phyloP scores from a whole-genome alignment of 257 asterid species.

The Osmanthus fragrans region DNA sequence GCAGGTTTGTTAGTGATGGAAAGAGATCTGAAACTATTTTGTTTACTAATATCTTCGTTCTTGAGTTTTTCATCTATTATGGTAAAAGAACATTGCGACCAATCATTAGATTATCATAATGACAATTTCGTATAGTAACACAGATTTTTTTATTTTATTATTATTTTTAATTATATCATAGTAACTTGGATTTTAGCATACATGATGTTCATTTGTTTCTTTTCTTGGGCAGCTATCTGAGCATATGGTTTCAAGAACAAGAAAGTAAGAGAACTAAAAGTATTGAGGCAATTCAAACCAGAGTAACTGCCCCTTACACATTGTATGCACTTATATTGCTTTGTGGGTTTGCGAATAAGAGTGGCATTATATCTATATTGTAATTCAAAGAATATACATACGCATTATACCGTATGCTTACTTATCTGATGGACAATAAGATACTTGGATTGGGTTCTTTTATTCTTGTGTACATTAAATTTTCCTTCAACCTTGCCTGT shows the following conservation, averaged over 20 bases:
- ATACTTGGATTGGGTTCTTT: background rate
- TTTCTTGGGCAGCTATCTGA: constrained; percentile 55
- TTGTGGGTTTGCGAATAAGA: constrained; percentile 2
- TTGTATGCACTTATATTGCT: constrained; percentile 5
- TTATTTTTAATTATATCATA: background rate
- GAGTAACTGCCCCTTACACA: constrained; percentile 23
- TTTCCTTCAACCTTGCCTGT: background rate
- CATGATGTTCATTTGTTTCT: constrained; percentile 2
- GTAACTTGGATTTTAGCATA: background rate
- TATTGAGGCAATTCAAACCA: constrained; percentile 24
- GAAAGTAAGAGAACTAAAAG: constrained; percentile 33
- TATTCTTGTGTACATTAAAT: background rate
- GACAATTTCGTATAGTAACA: background rate
- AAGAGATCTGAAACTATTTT: background rate
- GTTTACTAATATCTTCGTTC: background rate
- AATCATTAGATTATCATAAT: background rate
- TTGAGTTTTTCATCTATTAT: background rate
- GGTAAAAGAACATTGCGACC: background rate
- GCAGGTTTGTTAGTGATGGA: background rate
- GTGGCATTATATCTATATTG: background rate
- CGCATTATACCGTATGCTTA: background rate
- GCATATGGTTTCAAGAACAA: constrained; percentile 68
- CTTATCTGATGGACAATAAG: background rate
- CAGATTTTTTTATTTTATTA: too few species aligned
- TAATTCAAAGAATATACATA: background rate